Evolutionary conservation across 345 rosid genomes (phyloP), one percentile per base, ranked within the genome.

Genomic region (Syzygium jambos): DNA sequence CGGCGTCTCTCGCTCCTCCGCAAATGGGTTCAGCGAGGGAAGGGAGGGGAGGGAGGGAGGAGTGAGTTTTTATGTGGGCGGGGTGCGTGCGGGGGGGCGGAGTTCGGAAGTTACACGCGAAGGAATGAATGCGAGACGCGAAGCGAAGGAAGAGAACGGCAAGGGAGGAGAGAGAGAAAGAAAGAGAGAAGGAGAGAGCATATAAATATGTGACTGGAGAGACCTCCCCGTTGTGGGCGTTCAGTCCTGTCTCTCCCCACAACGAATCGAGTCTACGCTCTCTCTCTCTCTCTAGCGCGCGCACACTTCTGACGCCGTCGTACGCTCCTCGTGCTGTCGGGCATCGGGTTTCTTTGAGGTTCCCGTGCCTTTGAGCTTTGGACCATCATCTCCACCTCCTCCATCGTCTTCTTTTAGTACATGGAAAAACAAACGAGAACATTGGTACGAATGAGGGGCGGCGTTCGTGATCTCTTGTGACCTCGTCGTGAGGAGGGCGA

Each of bases 71-170:
- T 73, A 73, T 73, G 82, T 4, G 41, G 27, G 82, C 43, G 80
- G 49, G 1, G 46, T 68, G 78, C 23, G 41, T 3, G 43, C 3
- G 43, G 80, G 80, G 29, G 27, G 80, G 49, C 49, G 21, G 82
- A 38, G 82, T 73, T 73, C 82, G 82, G 82, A 73, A 73, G 82
- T 73, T 73, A 73, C 82, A 73, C 82, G 82, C 82, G 82, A 73
- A 73, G 82, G 49, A 73, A 73, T 73, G 82, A 73, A 73, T 19
- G 82, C 82, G 82, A 38, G 82, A 4, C 49, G 49, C 46, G 7
- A 43, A 43, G 46, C 46, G 34, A 34, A 14, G 3, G 9, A 4
- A 14, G 63, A 1, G 27, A 12, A 29, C 12, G 46, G 78, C n/a
- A n/a, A 17, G 23, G 30, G 9, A 1, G 43, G 1, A 9, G 46